Base-by-base conservation (phyloP, 768 basidiomycete genomes). In the Hericium erinaceus region DNA sequence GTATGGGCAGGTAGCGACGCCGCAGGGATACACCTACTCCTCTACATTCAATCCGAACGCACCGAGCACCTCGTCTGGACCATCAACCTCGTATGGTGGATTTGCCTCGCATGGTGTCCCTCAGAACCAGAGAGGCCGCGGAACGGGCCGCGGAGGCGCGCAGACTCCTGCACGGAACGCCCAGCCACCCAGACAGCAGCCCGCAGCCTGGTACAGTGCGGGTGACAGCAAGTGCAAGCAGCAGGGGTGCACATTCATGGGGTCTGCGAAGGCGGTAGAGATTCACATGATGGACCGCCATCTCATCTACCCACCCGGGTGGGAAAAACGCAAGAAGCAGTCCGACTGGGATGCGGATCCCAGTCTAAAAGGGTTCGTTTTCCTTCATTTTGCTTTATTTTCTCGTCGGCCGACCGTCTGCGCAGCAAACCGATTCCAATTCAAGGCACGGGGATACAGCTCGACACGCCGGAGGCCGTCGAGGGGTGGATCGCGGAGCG, bases 231-330 rank as follows among this genome's bases (percentile, higher is more conserved):
- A 78, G 55, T 92, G 89, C 67, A 76, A 78, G 8, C 75, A 85
- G 63, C 74, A 71, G 46, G 76, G 77, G n/a, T 94, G 91, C 67
- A 63, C 68, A 6, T 94, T 89, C 64, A 73, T 73, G 40, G 90
- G 87, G 38, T 85, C 89, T 3, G 72, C 74, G 41, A 88, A 89
- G 66, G 73, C 81, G 24, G 80, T 92, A 15, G 86, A 92, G 68
- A 76, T 74, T 28, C 92, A 94, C 65, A 86, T 83, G 83, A 92
- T 92, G 90, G 91, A 92, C 64, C 78, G 90, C n/a, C 91, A 93
- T 68, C 76, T 93, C 46, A 82, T 92, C 50, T 91, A 82, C 61
- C 91, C 92, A 22, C 77, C 80, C 48, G 85, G 83, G 20, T 90
- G 86, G 84, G 74, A 84, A 28, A 75, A 79, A 49, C 68, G 69